Base-by-base conservation (phyloP, 2,329 filamentous ascomycete genomes). In the Neonectria coccinea region DNA sequence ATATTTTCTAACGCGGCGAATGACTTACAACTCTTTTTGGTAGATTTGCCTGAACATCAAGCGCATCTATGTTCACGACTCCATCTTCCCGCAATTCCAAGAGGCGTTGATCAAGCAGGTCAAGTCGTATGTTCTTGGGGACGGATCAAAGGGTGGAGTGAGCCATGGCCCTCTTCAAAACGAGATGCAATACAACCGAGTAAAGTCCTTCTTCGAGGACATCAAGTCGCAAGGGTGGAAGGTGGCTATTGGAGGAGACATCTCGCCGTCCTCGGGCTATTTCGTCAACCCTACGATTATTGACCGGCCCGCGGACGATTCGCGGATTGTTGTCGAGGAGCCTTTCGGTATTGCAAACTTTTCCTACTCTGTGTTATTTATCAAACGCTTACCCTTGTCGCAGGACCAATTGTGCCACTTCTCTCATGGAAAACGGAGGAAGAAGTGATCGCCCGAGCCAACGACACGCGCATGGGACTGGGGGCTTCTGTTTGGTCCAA, bases 1-100 rank as follows among this genome's bases (percentile, higher is more conserved):
- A 2, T 42, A 10, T 11, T 20, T 18, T n/a, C 3, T 11, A 11
- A 42, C 4, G 39, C 4, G 39, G 4, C 2, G 10, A 10, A 18
- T 11, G n/a, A 20, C n/a, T 18, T 4, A 42, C 16, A 39, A 8
- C n/a, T 42, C 9, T 18, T 42, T 1, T 1, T 18, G 36, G 1
- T 61, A 71, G 27, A 72, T 77, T 20, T 72, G 75, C 55, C 62
- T 77, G 5, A 67, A 67, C 6, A 79, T 88, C 75, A 90, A 90
- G 75, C 80, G 88, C 0, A 77, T 90, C 22, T 90, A 88, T 70
- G 84, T 91, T 2, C 88, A 90, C 69, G 84, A 88, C 63, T 80
- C 79, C 0, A 84, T 90, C 51, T 89, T 88, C 69, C 83, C 86
- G 29, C 72, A 80, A 18, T 89, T 91, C 75, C 75, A 85, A 0